phyloP scores from a whole-genome alignment of 1,139 yeast species.

The Nadsonia starkeyi-henricii region DNA sequence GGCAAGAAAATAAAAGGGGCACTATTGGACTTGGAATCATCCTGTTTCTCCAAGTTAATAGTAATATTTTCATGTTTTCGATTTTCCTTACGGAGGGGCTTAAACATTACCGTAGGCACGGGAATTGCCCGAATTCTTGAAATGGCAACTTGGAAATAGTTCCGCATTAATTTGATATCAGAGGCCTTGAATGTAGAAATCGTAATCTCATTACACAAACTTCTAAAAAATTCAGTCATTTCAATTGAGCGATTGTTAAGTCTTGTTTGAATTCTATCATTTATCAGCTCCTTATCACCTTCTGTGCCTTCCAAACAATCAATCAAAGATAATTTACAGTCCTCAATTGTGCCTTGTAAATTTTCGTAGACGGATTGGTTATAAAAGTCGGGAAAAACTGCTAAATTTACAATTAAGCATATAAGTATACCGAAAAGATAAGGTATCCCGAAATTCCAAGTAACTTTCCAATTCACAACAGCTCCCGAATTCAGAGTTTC shows the following conservation, averaged over 20 bases:
- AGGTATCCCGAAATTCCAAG: conserved; percentile 33
- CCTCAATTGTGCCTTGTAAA: conserved; percentile 11
- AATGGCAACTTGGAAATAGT: conserved; percentile 27
- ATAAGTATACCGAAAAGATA: conserved; percentile 31
- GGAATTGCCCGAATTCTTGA: conserved; percentile 32
- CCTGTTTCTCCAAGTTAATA: too few relatives aligned
- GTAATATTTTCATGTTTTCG: too few relatives aligned
- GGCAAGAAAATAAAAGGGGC: not conserved
- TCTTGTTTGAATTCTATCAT: conserved; percentile 12
- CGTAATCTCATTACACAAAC: conserved; percentile 30
- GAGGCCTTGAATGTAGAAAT: conserved; percentile 24
- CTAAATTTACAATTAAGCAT: conserved; percentile 24
- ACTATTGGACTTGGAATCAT: too few relatives aligned
- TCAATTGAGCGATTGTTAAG: conserved; percentile 23
- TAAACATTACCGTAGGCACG: conserved; percentile 15
- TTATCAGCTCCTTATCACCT: conserved; percentile 5
- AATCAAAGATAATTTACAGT: conserved; percentile 10
- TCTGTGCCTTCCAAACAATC: conserved; percentile 10
- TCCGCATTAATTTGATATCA: conserved; percentile 27
- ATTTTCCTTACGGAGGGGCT: not conserved
- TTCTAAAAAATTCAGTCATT: conserved; percentile 31
- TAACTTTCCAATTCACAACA: conserved; percentile 22
- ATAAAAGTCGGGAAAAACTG: conserved; percentile 30
- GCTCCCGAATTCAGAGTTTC: conserved; percentile 14
- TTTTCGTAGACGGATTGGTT: conserved; percentile 16